These are phyloP conservation scores for Lasiodiplodia theobromae DNA, from an alignment of 2,329 filamentous ascomycete genomes.

Conservation along the genomic window DNA sequence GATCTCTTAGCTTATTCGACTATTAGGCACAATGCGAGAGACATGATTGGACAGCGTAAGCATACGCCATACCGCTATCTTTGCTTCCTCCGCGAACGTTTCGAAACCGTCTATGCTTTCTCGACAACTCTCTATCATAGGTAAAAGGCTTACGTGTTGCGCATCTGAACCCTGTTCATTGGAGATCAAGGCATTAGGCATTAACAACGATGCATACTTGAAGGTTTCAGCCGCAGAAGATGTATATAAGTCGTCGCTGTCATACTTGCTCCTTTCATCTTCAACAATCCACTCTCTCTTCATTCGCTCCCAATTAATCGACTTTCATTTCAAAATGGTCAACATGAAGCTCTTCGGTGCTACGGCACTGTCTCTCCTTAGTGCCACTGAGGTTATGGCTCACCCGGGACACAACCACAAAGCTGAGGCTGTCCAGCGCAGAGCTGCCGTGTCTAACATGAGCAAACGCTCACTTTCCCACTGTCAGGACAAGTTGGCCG, in stretches of 20 bases:
- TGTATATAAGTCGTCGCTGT: not conserved
- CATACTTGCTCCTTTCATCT: not conserved
- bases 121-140: no score
- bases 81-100: conserved; percentile 1
- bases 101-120: not conserved
- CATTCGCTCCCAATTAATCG: no score
- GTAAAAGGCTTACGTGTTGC: conserved; percentile 5
- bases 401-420: conserved; percentile 50
- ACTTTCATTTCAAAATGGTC: conserved; percentile 8
- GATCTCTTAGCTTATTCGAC: not conserved
- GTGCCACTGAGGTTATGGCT: conserved; percentile 39
- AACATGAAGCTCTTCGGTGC: conserved; percentile 33
- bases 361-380: conserved; percentile 34
- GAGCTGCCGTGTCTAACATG: conserved; percentile 39
- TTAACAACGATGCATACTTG: not conserved
- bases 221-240: not conserved
- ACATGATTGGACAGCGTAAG: not conserved
- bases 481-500: conserved; percentile 50
- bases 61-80: not conserved
- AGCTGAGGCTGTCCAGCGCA: conserved; percentile 46
- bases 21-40: not conserved
- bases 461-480: conserved; percentile 40
- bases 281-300: not conserved
- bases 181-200: not conserved
- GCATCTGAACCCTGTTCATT: not conserved